Conservation (phyloP, 768 basidiomycete species). For the Mycena crocata region DNA sequence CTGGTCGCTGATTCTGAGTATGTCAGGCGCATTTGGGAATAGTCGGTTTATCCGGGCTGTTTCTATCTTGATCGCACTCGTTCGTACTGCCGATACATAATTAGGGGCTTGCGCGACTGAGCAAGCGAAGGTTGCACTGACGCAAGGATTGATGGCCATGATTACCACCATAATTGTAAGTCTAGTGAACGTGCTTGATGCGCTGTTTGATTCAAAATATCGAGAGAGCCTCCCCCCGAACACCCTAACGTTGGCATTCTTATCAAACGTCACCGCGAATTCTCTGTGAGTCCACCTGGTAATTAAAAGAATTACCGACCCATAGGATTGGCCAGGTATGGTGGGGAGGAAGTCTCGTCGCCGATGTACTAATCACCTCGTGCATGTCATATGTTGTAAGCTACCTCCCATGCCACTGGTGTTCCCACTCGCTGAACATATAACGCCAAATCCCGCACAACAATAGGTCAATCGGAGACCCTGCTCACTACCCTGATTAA, state of each 20-base stretch:
- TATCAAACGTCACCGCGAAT: too few species aligned
- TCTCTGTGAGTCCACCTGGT: too few species aligned
- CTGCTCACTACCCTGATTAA: background rate
- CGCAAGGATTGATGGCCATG: background rate
- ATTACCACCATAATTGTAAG: too few species aligned
- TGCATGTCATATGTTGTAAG: conserved; percentile 31
- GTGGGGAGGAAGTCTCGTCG: conserved; percentile 26
- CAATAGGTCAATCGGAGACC: background rate
- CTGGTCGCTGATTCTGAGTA: background rate
- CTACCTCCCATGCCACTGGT: background rate
- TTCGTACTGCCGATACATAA: background rate
- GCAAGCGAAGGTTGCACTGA: background rate
- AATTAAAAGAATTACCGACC: too few species aligned
- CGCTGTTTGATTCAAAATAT: too few species aligned
- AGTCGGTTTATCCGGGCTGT: background rate
- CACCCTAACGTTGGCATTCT: too few species aligned
- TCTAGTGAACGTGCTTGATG: too few species aligned
- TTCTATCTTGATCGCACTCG: conserved; percentile 2
- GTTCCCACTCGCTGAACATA: background rate
- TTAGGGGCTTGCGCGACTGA: background rate
- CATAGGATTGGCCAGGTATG: conserved; percentile 15
- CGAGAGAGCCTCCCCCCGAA: too few species aligned
- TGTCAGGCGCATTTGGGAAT: background rate
- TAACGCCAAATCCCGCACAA: background rate
- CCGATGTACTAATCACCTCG: conserved; percentile 26